phyloP scores from a whole-genome alignment of 1,139 yeast species.

The Zygotorulaspora mrakii region DNA sequence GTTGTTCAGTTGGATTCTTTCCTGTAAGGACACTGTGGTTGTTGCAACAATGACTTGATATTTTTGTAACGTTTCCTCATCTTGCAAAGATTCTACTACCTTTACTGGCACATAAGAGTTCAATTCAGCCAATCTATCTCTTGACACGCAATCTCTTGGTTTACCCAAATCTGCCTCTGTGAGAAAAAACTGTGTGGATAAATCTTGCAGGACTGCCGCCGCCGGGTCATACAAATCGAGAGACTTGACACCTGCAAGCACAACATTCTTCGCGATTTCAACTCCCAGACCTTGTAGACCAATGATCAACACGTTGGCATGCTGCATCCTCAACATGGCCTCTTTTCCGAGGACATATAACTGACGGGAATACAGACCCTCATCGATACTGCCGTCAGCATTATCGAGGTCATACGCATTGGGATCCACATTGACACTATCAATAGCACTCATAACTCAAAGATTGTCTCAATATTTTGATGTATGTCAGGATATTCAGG shows the following conservation, averaged over 20 bases:
- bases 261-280: slow-evolving; percentile 94
- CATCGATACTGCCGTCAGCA: slow-evolving; percentile 59
- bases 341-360: slow-evolving; percentile 90
- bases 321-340: slow-evolving; percentile 96
- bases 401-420: neutral
- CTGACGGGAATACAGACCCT: slow-evolving; percentile 92
- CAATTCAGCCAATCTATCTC: slow-evolving; percentile 67
- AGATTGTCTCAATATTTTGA: neutral
- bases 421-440: slow-evolving; percentile 1
- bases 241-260: slow-evolving; percentile 95
- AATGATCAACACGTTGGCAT: slow-evolving; percentile 79
- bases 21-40: slow-evolving; percentile 63
- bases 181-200: slow-evolving; percentile 87
- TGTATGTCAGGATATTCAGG: too few species aligned
- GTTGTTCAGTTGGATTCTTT: slow-evolving; percentile 70
- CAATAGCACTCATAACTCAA: slow-evolving; percentile 9
- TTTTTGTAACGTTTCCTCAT: slow-evolving; percentile 47
- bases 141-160: slow-evolving; percentile 70
- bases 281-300: slow-evolving; percentile 91
- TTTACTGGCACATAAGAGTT: slow-evolving; percentile 86
- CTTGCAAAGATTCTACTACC: slow-evolving; percentile 54
- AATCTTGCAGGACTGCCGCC: slow-evolving; percentile 61
- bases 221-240: slow-evolving; percentile 82
- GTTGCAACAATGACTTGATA: slow-evolving; percentile 85
- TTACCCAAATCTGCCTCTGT: slow-evolving; percentile 65